phyloP scores from a whole-genome alignment of 441 rosid genomes.

The Melastoma candidum region DNA sequence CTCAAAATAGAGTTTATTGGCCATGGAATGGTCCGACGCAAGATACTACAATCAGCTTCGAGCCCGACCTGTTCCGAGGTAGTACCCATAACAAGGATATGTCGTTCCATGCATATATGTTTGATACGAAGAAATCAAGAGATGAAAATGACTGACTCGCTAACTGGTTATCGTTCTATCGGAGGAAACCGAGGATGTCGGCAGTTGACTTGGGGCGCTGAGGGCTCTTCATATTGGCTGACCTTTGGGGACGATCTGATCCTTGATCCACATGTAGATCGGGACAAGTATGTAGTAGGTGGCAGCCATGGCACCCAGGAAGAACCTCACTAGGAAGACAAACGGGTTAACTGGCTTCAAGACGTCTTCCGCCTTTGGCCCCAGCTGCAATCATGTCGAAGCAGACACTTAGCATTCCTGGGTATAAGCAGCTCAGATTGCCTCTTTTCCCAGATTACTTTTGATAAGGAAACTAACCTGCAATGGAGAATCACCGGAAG shows the following conservation, averaged over 20 bases:
- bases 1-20: no score
- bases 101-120: no score
- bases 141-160: no score
- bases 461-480: conserved; percentile 38
- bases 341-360: conserved; percentile 56
- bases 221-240: conserved; percentile 36
- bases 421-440: no score
- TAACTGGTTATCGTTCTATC: no score
- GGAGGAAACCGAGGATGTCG: no score
- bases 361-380: conserved; percentile 78
- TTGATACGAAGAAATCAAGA: no score
- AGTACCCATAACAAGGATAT: no score
- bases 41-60: no score
- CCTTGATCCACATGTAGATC: conserved; percentile 91
- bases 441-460: no score
- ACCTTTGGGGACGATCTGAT: conserved; percentile 71
- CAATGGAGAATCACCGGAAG: conserved; percentile 90
- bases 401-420: background rate
- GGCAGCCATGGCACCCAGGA: conserved; percentile 64
- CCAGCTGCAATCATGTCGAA: conserved; percentile 49
- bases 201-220: background rate
- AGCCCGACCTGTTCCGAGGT: no score
- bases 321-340: conserved; percentile 50
- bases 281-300: conserved; percentile 72
- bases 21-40: no score